Evolutionary conservation across 1,284 basidiomycete species (phyloP).

Genomic region (Ceratobasidium papillatum): DNA sequence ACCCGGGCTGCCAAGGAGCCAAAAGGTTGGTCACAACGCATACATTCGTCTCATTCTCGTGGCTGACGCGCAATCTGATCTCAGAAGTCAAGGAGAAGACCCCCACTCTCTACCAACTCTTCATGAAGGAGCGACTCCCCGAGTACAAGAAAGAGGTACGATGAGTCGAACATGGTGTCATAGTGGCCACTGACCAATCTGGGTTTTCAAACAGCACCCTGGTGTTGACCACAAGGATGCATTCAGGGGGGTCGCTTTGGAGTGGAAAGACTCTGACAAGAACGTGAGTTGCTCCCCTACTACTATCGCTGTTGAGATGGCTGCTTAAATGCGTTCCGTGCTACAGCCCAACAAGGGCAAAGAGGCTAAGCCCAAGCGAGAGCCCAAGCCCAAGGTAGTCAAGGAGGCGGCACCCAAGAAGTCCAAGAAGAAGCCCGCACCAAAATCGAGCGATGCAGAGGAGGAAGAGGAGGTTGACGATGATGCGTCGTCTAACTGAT

Average conservation of each 20-base stretch:
- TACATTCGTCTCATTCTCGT: slow-evolving; percentile 5
- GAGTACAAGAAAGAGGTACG: slow-evolving; percentile 35
- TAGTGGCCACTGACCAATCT: background rate
- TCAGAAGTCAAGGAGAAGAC: slow-evolving; percentile 35
- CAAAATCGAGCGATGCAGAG: slow-evolving; percentile 30
- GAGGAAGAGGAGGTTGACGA: slow-evolving; percentile 31
- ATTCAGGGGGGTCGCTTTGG: slow-evolving; percentile 25
- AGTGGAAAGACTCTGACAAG: slow-evolving; percentile 33
- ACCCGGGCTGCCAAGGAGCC: slow-evolving; percentile 36
- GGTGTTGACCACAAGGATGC: slow-evolving; percentile 39
- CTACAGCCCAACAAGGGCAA: slow-evolving; percentile 33
- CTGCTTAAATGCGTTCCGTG: slow-evolving; percentile 26
- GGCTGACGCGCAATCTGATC: background rate
- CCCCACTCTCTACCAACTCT: slow-evolving; percentile 31
- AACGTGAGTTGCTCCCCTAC: slow-evolving; percentile 7
- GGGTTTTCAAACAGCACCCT: slow-evolving; percentile 15
- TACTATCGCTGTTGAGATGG: background rate
- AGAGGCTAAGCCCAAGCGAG: slow-evolving; percentile 3
- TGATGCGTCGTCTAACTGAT: slow-evolving; percentile 28
- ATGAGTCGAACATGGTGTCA: background rate
- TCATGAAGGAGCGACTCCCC: slow-evolving; percentile 37
- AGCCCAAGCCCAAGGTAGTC: slow-evolving; percentile 33
- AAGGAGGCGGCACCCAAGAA: slow-evolving; percentile 33
- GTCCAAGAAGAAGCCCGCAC: slow-evolving; percentile 32
- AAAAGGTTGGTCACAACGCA: slow-evolving; percentile 33